These are phyloP conservation scores for Castanea crenata DNA, from an alignment of 306 rosid species.

Conservation along the genomic window DNA sequence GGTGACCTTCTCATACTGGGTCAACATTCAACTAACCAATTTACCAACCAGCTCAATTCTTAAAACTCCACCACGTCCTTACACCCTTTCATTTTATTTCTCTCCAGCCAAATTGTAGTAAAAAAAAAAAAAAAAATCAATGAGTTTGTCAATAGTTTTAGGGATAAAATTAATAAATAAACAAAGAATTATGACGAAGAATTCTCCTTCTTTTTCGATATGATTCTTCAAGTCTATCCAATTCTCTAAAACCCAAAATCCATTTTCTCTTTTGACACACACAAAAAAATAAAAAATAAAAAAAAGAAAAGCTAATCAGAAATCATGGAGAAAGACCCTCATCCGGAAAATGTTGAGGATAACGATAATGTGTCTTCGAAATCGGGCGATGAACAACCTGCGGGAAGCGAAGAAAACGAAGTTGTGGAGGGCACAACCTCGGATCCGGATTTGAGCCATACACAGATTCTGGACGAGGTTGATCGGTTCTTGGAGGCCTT, in stretches of 20 bases:
- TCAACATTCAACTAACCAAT: slow-evolving; percentile 16
- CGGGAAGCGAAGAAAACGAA: background rate
- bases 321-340: slow-evolving; percentile 29
- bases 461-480: slow-evolving; percentile 40
- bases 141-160: background rate
- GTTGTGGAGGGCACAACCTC: background rate
- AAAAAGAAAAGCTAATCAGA: background rate
- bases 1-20: background rate
- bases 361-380: slow-evolving; percentile 10
- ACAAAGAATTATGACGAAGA: background rate
- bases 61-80: background rate
- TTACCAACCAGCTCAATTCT: background rate
- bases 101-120: background rate
- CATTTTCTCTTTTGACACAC: background rate
- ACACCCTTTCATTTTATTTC: background rate
- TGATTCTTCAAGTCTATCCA: slow-evolving; percentile 8
- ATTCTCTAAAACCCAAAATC: background rate
- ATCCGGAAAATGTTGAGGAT: slow-evolving; percentile 6
- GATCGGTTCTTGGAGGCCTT: slow-evolving; percentile 37
- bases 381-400: background rate
- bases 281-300: background rate
- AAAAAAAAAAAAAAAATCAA: background rate
- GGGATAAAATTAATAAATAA: background rate
- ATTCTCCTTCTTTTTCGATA: background rate
- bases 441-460: slow-evolving; percentile 1